These are phyloP conservation scores for Penicillium riverlandense DNA, from an alignment of 495 filamentous ascomycete genomes.

Conservation along the genomic window DNA sequence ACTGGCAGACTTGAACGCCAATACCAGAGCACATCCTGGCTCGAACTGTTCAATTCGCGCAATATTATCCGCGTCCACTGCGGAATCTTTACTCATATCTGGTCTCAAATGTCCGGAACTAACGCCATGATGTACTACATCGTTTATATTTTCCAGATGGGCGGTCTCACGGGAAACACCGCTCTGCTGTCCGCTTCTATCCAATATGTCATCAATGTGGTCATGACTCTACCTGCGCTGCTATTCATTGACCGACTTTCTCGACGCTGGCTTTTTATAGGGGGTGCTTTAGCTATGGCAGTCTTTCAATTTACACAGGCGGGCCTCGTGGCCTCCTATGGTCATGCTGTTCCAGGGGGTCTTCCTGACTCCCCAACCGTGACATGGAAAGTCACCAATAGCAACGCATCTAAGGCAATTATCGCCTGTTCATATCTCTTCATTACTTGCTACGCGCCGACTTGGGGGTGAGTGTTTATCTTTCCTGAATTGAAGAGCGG, in stretches of 20 bases:
- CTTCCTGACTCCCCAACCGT: conserved; percentile 35
- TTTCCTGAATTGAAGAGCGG: not conserved
- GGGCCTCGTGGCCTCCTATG: conserved; percentile 55
- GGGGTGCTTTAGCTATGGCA: conserved; percentile 44
- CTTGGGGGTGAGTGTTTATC: conserved; percentile 14
- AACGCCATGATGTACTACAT: conserved; percentile 78
- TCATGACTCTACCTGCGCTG: conserved; percentile 55
- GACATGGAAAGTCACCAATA: conserved; percentile 52
- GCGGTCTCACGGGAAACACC: conserved; percentile 17
- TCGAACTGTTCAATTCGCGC: conserved; percentile 50
- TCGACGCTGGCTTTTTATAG: conserved; percentile 44
- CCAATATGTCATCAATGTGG: conserved; percentile 73
- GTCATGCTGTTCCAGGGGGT: conserved; percentile 35
- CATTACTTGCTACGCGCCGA: conserved; percentile 54
- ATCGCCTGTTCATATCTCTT: conserved; percentile 61
- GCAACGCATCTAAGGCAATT: conserved; percentile 40
- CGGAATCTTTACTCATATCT: conserved; percentile 70
- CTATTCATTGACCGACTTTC: conserved; percentile 49
- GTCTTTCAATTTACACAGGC: conserved; percentile 46
- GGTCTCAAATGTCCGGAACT: conserved; percentile 69
- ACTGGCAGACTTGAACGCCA: conserved; percentile 15
- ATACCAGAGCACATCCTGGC: conserved; percentile 41
- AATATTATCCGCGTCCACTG: conserved; percentile 64
- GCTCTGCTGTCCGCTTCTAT: conserved; percentile 65
- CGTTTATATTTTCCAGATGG: conserved; percentile 61